These are phyloP conservation scores for Kwoniella shandongensis DNA, from an alignment of 768 basidiomycete species.

Conservation along the genomic window DNA sequence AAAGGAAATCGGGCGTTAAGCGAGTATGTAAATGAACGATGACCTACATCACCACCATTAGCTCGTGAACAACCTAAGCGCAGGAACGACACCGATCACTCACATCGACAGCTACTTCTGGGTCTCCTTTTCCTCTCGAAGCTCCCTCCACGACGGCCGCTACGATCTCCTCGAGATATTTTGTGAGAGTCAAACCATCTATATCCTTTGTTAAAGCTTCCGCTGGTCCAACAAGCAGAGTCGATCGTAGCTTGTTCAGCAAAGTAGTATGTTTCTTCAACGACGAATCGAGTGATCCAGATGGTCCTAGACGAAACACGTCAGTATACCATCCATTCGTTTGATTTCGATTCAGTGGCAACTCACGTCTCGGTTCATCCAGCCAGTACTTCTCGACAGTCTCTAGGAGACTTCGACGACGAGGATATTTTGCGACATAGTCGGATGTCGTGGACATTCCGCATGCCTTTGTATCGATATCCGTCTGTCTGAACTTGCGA, in stretches of 20 bases:
- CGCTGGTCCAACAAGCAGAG: constrained; percentile 58
- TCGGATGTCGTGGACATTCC: constrained; percentile 49
- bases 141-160: constrained; percentile 84
- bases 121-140: constrained; percentile 82
- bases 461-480: no score
- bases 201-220: constrained; percentile 92
- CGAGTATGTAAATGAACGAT: constrained; percentile 85
- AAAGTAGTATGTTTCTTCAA: constrained; percentile 93
- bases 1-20: constrained; percentile 76
- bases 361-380: constrained; percentile 48
- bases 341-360: neutral
- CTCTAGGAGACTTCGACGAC: constrained; percentile 35
- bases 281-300: constrained; percentile 81
- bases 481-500: no score
- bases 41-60: constrained; percentile 59
- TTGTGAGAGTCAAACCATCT: constrained; percentile 83
- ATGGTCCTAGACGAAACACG: constrained; percentile 59
- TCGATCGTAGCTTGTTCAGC: constrained; percentile 87
- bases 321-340: constrained; percentile 2
- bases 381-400: constrained; percentile 48
- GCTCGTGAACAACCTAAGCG: neutral
- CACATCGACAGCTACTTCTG: constrained; percentile 91
- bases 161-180: constrained; percentile 93
- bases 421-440: constrained; percentile 47
- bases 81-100: constrained; percentile 27